These are phyloP conservation scores for Kuraishia cidri DNA, from an alignment of 805 yeast species.

Conservation along the genomic window DNA sequence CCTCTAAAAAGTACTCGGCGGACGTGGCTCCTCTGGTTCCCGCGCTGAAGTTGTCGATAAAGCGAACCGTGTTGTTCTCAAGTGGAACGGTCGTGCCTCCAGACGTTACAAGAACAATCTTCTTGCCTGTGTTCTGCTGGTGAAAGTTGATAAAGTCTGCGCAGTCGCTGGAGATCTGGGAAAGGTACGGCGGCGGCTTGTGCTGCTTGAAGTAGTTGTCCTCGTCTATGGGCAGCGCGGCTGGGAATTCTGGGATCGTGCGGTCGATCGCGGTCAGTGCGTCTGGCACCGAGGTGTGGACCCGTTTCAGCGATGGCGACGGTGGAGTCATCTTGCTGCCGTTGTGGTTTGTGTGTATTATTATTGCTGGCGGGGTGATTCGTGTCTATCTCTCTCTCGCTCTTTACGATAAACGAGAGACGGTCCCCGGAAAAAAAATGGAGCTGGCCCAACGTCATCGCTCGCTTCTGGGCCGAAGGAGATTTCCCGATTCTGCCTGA, in stretches of 20 bases:
- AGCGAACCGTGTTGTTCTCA: conserved; percentile 93
- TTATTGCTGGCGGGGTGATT: too few relatives aligned
- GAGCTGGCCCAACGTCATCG: too few relatives aligned
- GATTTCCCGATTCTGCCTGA: too few relatives aligned
- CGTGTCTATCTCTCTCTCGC: too few relatives aligned
- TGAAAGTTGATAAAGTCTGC: conserved; percentile 55
- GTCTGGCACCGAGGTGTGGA: conserved; percentile 66
- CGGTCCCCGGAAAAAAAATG: too few relatives aligned
- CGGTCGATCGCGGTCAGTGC: conserved; percentile 74
- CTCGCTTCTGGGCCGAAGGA: too few relatives aligned
- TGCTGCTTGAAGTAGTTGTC: conserved; percentile 67
- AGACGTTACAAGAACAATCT: conserved; percentile 77
- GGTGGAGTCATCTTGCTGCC: conserved; percentile 5
- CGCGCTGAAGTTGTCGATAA: conserved; percentile 94
- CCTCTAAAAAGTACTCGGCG: conserved; percentile 81
- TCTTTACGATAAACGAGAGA: too few relatives aligned
- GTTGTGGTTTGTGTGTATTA: not conserved
- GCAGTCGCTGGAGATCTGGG: conserved; percentile 49
- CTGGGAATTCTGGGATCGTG: conserved; percentile 64
- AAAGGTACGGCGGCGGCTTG: conserved; percentile 65
- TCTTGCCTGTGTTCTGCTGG: conserved; percentile 27
- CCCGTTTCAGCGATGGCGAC: conserved; percentile 12
- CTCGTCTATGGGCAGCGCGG: conserved; percentile 67
- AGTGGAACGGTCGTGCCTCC: conserved; percentile 99
- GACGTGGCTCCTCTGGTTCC: conserved; percentile 97